Evolutionary conservation across 2,329 filamentous ascomycete species (phyloP).

Genomic region (Cladosporium sp.): DNA sequence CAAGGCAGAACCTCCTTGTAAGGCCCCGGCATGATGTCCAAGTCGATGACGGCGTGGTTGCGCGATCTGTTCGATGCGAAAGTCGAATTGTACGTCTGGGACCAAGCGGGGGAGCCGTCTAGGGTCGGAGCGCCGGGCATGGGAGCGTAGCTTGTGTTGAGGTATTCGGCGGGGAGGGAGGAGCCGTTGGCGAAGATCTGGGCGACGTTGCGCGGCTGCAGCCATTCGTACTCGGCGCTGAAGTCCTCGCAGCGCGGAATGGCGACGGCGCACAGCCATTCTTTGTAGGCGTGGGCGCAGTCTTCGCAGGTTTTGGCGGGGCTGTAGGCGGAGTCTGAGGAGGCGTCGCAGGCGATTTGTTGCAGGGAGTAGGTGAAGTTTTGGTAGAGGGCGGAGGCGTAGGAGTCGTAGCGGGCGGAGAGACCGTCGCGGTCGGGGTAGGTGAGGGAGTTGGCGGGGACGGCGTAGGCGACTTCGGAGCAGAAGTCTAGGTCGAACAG

Average conservation of each 20-base stretch:
- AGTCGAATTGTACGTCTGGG: slow-evolving; percentile 28
- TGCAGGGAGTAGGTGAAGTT: slow-evolving; percentile 78
- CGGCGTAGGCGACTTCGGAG: slow-evolving; percentile 81
- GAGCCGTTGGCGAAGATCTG: slow-evolving; percentile 32
- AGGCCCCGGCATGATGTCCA: slow-evolving; percentile 68
- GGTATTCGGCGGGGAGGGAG: slow-evolving; percentile 20
- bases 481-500: slow-evolving; percentile 87
- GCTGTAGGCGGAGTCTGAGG: slow-evolving; percentile 70
- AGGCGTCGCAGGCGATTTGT: slow-evolving; percentile 80
- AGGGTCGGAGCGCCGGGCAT: slow-evolving; percentile 32
- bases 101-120: slow-evolving; percentile 24
- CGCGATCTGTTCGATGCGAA: slow-evolving; percentile 30
- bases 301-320: slow-evolving; percentile 70
- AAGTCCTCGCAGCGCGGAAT: slow-evolving; percentile 93
- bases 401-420: slow-evolving; percentile 69
- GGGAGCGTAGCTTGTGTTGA: slow-evolving; percentile 25
- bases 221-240: slow-evolving; percentile 49
- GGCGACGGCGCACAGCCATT: slow-evolving; percentile 89
- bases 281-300: slow-evolving; percentile 78
- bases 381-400: slow-evolving; percentile 63
- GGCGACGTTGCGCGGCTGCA: slow-evolving; percentile 67
- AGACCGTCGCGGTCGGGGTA: slow-evolving; percentile 59
- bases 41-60: slow-evolving; percentile 59
- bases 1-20: slow-evolving; percentile 93
- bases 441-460: slow-evolving; percentile 69